A percentile compares a stretch with the other conserved stretches of the same genome.
Evolutionary conservation across 2,329 filamentous ascomycete genomes (phyloP).

Genomic region (Xylaria sp.): DNA sequence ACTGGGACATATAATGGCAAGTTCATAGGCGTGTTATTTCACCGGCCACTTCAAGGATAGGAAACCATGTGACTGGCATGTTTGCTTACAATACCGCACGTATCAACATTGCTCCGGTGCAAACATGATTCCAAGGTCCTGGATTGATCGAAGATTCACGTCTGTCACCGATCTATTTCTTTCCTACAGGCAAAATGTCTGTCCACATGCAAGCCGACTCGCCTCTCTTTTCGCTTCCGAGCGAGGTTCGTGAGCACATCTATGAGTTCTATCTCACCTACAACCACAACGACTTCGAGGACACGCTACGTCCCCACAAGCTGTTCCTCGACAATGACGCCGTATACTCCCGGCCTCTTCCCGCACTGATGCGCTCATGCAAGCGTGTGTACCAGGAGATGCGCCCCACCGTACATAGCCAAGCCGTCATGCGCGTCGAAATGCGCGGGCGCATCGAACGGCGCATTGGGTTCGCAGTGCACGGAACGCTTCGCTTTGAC

Average conservation of each 20-base stretch:
- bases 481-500: constrained; percentile 45
- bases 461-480: constrained; percentile 48
- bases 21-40: not conserved
- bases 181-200: not conserved
- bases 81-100: not conserved
- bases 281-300: constrained; percentile 40
- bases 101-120: not conserved
- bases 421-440: constrained; percentile 45
- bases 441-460: constrained; percentile 41
- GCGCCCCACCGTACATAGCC: constrained; percentile 40
- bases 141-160: not conserved
- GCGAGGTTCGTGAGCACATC: constrained; percentile 44
- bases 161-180: not conserved
- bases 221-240: constrained; percentile 39
- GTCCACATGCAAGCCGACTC: constrained; percentile 24
- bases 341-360: constrained; percentile 37
- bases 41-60: too few species aligned
- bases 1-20: too few species aligned
- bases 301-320: constrained; percentile 41
- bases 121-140: not conserved
- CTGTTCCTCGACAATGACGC: constrained; percentile 35
- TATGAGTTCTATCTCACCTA: constrained; percentile 44
- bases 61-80: not conserved
- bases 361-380: constrained; percentile 41
- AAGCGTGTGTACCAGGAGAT: constrained; percentile 41